Evolutionary conservation across 345 rosid species (phyloP).

Genomic region (Angophora floribunda): DNA sequence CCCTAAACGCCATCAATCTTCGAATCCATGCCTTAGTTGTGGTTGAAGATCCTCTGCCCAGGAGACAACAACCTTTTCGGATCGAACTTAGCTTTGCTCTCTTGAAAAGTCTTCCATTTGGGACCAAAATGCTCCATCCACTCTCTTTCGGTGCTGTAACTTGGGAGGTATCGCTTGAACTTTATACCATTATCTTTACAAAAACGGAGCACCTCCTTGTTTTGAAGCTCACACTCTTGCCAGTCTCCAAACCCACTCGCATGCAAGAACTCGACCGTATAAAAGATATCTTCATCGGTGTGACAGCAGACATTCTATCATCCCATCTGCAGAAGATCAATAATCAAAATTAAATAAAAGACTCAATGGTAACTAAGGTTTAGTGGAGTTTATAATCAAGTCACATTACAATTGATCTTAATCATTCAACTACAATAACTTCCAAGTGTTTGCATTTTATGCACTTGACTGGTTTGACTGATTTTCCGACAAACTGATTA

Average conservation of each 20-base stretch:
- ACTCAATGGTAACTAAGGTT: neutral
- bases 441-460: neutral
- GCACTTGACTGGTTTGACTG: neutral
- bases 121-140: slow-evolving; percentile 5
- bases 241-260: neutral
- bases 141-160: neutral
- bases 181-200: neutral
- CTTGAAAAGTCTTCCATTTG: neutral
- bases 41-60: slow-evolving; percentile 5
- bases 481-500: neutral
- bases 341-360: neutral
- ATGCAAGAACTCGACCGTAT: slow-evolving; percentile 2
- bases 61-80: slow-evolving; percentile 7
- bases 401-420: neutral
- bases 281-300: slow-evolving; percentile 6
- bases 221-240: neutral
- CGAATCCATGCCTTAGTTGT: neutral
- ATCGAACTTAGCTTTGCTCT: slow-evolving; percentile 2
- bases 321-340: slow-evolving; percentile 2
- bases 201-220: neutral
- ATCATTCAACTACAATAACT: neutral
- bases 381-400: neutral
- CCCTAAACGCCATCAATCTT: neutral
- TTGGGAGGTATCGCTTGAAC: neutral
- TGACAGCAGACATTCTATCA: neutral